A percentile compares a stretch with the other conserved stretches of the same genome.
phyloP scores from a whole-genome alignment of 768 basidiomycete species.

The Boletellus emodensis region DNA sequence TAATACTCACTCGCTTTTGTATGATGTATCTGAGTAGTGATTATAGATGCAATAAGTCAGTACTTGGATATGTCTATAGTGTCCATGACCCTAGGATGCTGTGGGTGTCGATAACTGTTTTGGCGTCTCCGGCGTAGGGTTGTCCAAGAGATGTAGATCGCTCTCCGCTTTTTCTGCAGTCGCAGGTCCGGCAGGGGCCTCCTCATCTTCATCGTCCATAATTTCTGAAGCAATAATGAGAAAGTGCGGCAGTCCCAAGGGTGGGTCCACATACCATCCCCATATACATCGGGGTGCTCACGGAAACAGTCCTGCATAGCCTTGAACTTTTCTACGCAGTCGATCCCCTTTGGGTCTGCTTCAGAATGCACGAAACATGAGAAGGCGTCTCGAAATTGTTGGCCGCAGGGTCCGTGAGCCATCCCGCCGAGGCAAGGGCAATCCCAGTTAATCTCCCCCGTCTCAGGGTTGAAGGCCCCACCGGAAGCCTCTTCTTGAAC shows the following conservation, averaged over 20 bases:
- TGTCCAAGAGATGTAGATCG: constrained; percentile 2
- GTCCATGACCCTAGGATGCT: constrained; percentile 18
- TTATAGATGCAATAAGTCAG: constrained; percentile 27
- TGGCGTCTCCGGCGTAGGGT: constrained; percentile 7
- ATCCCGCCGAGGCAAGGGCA: constrained; percentile 98
- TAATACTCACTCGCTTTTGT: constrained; percentile 10
- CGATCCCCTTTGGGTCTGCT: constrained; percentile 93
- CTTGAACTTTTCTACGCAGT: constrained; percentile 97
- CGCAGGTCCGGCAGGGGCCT: constrained; percentile 13
- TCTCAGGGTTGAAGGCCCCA: constrained; percentile 89
- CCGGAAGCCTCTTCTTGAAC: constrained; percentile 29
- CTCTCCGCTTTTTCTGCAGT: constrained; percentile 6
- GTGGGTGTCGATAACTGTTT: constrained; percentile 8
- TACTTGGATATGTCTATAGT: constrained; percentile 19
- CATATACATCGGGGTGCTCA: constrained; percentile 93
- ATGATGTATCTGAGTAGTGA: constrained; percentile 28
- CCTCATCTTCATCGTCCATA: constrained; percentile 64
- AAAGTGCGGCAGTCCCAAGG: background rate
- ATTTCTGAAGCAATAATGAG: constrained; percentile 44
- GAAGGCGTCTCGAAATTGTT: constrained; percentile 91
- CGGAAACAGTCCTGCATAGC: constrained; percentile 98
- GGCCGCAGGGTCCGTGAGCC: constrained; percentile 95
- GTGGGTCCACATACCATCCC: constrained; percentile 62
- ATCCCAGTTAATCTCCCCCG: constrained; percentile 99
- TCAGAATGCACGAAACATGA: constrained; percentile 95